Percentiles rank a stretch among this genome's conserved stretches.
phyloP scores from a whole-genome alignment of 2,329 filamentous ascomycete species.

The Drechslera avenae region DNA sequence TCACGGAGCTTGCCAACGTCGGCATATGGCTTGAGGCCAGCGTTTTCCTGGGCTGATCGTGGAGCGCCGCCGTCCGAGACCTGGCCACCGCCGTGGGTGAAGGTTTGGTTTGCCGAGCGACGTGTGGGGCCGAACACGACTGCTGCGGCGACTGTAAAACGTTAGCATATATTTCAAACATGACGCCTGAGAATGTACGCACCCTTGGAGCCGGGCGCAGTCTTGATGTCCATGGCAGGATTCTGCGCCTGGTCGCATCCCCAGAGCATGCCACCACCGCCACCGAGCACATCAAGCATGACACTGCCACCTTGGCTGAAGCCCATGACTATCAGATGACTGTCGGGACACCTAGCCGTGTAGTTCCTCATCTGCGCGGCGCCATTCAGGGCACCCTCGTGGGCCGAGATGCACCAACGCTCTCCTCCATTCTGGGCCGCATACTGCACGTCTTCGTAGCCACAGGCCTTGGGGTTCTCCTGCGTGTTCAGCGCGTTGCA shows the following conservation, averaged over 20 bases:
- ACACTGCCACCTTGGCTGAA: conserved; percentile 38
- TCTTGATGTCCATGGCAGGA: conserved; percentile 26
- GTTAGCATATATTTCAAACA: conserved; percentile 6
- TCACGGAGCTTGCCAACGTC: conserved; percentile 60
- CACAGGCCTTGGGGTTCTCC: conserved; percentile 30
- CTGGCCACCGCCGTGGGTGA: conserved; percentile 29
- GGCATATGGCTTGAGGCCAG: conserved; percentile 29
- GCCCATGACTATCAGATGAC: conserved; percentile 34
- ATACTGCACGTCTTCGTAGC: conserved; percentile 36
- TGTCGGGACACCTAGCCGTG: conserved; percentile 33
- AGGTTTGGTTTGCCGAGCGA: conserved; percentile 32
- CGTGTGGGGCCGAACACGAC: conserved; percentile 32
- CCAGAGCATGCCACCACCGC: conserved; percentile 34
- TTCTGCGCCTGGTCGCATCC: conserved; percentile 31
- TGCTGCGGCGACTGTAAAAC: conserved; percentile 26
- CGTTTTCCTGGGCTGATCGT: conserved; percentile 26
- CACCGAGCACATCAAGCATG: conserved; percentile 31
- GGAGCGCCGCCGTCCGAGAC: conserved; percentile 28
- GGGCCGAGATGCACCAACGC: conserved; percentile 32
- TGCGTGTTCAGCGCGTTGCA: conserved; percentile 32
- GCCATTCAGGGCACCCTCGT: conserved; percentile 33
- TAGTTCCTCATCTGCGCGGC: conserved; percentile 37
- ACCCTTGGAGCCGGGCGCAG: conserved; percentile 31
- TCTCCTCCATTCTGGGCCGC: conserved; percentile 33
- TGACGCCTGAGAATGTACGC: neutral